Base-by-base conservation (phyloP, 305 asterid genomes). In the Fraxinus nigra region DNA sequence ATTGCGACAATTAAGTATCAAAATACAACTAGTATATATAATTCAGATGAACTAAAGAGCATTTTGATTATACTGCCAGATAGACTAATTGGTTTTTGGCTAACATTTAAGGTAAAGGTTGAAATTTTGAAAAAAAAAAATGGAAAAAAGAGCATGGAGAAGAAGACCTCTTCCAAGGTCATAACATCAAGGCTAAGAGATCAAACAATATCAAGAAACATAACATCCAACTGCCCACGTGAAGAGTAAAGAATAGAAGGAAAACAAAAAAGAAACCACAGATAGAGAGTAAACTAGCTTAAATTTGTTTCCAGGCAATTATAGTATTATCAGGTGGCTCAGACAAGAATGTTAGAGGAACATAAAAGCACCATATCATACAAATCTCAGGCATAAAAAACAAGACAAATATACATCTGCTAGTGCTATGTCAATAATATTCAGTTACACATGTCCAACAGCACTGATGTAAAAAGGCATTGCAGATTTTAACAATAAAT, bases 201-300 rank as follows among this genome's bases (percentile, higher is more conserved):
- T 75, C 9, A 6, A 82, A 80, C 82, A 59, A 24, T 85, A 87
- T 86, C 90, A 35, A 85, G 88, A 85, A 54, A 63, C 30, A 65
- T 65, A 33, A 26, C 73, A 8, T 65, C 35, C 13, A 65, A 28
- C 35, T 11, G n/a, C 69, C 73, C 9, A 3, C 18, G 5, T 13
- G 20, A 30, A 69, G 40, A 69, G 40, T 11, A 11, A 14, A 32
- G 22, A 69, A 32, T 0, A 30, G 75, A 30, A 16, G 22, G 16
- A 18, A 37, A 32, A 69, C 35, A 69, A 69, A 33, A 69, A 30
- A 30, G 38, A 32, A 30, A 30, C 73, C 73, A 65, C 72, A 67
- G 18, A 67, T 5, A 13, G 3, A 69, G 38, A 69, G 28, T 20
- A 11, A 65, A 65, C 28, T 28, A 65, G 35, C 35, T 65, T 24